Conservation (phyloP, 164 flowering plant genomes). For the Tinospora cordifolia region DNA sequence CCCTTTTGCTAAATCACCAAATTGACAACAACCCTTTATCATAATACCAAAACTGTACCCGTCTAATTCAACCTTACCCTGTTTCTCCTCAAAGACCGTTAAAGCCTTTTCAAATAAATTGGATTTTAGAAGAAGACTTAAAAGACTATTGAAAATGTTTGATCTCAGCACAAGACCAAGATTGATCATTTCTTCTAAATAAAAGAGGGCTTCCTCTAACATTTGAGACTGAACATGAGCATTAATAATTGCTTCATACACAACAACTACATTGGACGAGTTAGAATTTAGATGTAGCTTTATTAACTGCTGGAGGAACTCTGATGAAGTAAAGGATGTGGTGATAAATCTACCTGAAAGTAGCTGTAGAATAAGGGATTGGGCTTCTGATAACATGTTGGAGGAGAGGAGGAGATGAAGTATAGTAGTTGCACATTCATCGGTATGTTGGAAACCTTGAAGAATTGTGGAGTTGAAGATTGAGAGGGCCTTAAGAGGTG, state of each 20-base stretch:
- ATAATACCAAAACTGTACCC: conserved; percentile 56
- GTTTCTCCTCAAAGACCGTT: conserved; percentile 29
- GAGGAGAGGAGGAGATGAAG: conserved; percentile 40
- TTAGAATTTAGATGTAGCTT: conserved; percentile 10
- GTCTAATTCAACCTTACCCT: conserved; percentile 31
- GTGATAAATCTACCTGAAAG: conserved; percentile 33
- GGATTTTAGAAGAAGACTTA: conserved; percentile 29
- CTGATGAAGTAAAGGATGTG: conserved; percentile 23
- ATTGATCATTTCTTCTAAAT: conserved; percentile 36
- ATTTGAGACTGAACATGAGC: conserved; percentile 32
- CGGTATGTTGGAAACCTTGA: conserved; percentile 33
- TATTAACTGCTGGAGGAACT: conserved; percentile 32
- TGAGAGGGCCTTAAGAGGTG: conserved; percentile 49
- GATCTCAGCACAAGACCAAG: conserved; percentile 30
- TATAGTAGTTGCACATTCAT: conserved; percentile 28
- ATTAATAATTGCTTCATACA: conserved; percentile 36
- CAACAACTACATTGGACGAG: conserved; percentile 1
- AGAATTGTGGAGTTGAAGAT: conserved; percentile 37
- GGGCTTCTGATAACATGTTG: conserved; percentile 31
- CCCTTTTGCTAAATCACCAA: conserved; percentile 40
- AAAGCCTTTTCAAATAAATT: conserved; percentile 34
- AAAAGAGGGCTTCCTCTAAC: conserved; percentile 31
- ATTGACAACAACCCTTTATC: conserved; percentile 55
- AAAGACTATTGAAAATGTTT: conserved; percentile 35
- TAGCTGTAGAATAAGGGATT: conserved; percentile 33